phyloP scores from a whole-genome alignment of 1,284 basidiomycete genomes.

The Uromyces viciae-fabae region DNA sequence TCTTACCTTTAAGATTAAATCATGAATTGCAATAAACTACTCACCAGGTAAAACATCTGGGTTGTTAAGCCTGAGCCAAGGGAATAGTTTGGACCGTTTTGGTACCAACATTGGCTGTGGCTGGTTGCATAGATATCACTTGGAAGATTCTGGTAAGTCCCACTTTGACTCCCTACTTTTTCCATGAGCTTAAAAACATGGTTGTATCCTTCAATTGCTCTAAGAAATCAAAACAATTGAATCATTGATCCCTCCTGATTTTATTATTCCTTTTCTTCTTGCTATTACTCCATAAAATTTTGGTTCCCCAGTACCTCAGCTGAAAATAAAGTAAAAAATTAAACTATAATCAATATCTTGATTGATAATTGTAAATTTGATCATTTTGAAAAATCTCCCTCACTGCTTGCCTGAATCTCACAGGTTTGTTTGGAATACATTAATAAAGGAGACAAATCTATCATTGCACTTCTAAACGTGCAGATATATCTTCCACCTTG shows the following conservation, averaged over 20 bases:
- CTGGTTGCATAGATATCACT: no score
- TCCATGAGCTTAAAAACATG: no score
- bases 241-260: conserved; percentile 98
- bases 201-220: no score
- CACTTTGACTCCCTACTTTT: no score
- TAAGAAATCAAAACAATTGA: no score
- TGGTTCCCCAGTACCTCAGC: conserved; percentile 96
- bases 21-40: no score
- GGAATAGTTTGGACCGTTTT: no score
- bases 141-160: no score
- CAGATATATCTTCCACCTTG: conserved; percentile 62
- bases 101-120: no score
- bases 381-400: conserved; percentile 52
- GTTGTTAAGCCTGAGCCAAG: no score
- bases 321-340: conserved; percentile 53
- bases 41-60: no score
- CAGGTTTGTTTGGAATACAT: conserved; percentile 99
- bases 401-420: conserved; percentile 95
- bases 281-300: conserved; percentile 95
- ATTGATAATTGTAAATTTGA: background rate
- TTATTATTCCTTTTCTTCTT: conserved; percentile 80
- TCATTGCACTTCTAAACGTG: conserved; percentile 70
- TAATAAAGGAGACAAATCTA: conserved; percentile 96
- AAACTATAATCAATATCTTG: background rate
- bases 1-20: no score